Percentiles rank a stretch among this genome's conserved stretches.
Evolutionary conservation across 2,329 filamentous ascomycete species (phyloP).

Genomic region (Claviceps spartinae): DNA sequence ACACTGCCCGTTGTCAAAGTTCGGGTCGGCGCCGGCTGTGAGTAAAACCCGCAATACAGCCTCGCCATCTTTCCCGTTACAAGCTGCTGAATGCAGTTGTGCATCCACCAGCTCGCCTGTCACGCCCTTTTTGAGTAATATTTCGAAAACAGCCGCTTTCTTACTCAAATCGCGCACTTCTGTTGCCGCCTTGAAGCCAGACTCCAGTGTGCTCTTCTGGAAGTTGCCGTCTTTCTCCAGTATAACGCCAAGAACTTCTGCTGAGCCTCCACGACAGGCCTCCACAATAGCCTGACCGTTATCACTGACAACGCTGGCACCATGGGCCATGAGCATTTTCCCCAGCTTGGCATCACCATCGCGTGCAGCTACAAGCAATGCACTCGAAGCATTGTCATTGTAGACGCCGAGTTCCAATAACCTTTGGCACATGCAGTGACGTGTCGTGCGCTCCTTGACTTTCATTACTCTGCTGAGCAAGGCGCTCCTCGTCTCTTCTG

Average conservation of each 20-base stretch:
- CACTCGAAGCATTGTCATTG: slow-evolving; percentile 31
- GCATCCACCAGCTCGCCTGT: slow-evolving; percentile 36
- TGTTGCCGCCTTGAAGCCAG: slow-evolving; percentile 42
- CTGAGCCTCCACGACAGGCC: slow-evolving; percentile 36
- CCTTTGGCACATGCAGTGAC: slow-evolving; percentile 30
- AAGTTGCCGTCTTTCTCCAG: slow-evolving; percentile 27
- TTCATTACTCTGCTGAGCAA: slow-evolving; percentile 31
- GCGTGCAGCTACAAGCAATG: slow-evolving; percentile 35
- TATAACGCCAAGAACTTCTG: slow-evolving; percentile 36
- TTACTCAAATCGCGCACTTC: slow-evolving; percentile 36
- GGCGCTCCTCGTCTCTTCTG: slow-evolving; percentile 23
- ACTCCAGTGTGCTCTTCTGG: slow-evolving; percentile 29
- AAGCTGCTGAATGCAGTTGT: slow-evolving; percentile 38
- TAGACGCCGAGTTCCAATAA: slow-evolving; percentile 34
- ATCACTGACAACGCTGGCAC: slow-evolving; percentile 36
- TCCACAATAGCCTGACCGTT: slow-evolving; percentile 41
- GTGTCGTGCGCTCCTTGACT: slow-evolving; percentile 23
- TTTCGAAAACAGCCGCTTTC: slow-evolving; percentile 34
- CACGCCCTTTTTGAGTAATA: slow-evolving; percentile 37
- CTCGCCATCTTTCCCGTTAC: slow-evolving; percentile 35
- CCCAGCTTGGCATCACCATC: slow-evolving; percentile 40
- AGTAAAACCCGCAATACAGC: slow-evolving; percentile 37
- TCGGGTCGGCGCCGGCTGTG: slow-evolving; percentile 37
- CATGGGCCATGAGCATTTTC: slow-evolving; percentile 35
- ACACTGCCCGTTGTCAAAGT: slow-evolving; percentile 41